Base-by-base conservation (phyloP, 2,329 filamentous ascomycete genomes). In the Madurella mycetomatis region DNA sequence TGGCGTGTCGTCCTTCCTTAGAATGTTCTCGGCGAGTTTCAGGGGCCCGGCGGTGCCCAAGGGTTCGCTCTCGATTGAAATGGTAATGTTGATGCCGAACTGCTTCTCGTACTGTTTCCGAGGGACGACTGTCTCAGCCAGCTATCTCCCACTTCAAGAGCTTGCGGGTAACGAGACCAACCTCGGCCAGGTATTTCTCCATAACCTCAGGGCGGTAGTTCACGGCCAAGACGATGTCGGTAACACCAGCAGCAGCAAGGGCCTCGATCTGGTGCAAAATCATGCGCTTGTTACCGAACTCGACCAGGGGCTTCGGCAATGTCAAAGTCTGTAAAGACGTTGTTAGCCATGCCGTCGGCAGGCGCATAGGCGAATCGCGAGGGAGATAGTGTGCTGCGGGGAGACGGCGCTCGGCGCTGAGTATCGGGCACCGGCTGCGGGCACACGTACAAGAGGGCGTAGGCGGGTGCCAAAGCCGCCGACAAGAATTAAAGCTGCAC, bases 201-300 rank as follows among this genome's bases (percentile, higher is more conserved):
- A 99, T 97, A 65, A 97, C 84, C 81, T 99, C 94, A 41, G 92
- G 92, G 64, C 92, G 85, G 81, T 99, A 99, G 83, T 99, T 99
- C 74, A 99, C 94, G 59, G 94, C 92, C 55, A 99, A 84, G 53
- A 99, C 92, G 68, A 99, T 95, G 77, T 97, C 92, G 59, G 90
- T 97, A 62, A 97, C 94, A 72, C 92, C 92, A 55, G 91, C 92
- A 57, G 86, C 87, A 64, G 94, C 92, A 64, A 99, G 83, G 63
- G 90, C 91, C 77, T 96, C 91, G 66, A 99, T 90, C 77, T 99
- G 92, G 76, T 97, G 92, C 69, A 95, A 82, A 73, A 99, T 97
- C 92, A 99, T 99, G 71, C 92, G 94, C 77, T 94, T 92, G 83
- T 99, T 99, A 70, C 85, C 91, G 70, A 99, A 99, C 77, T 99